Conservation (phyloP, 495 filamentous ascomycete species). For the Aspergillus affinis region DNA sequence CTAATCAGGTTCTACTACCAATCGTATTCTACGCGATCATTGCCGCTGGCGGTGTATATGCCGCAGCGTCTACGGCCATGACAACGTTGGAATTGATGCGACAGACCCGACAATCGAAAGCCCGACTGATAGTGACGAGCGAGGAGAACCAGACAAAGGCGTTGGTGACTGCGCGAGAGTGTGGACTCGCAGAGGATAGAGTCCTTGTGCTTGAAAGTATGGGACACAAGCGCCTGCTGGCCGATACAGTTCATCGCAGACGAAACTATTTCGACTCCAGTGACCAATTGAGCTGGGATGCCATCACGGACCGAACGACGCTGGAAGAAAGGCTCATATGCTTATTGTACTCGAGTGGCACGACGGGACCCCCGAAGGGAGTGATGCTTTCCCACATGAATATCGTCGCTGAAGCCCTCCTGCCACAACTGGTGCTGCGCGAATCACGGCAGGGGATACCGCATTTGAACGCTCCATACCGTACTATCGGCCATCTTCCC, state of each 20-base stretch:
- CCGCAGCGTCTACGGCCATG: slow-evolving; percentile 17
- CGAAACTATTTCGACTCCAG: slow-evolving; percentile 10
- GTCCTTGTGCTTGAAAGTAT: slow-evolving; percentile 18
- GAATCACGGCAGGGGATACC: slow-evolving; percentile 50
- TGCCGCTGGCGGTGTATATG: slow-evolving; percentile 17
- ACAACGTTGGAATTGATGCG: slow-evolving; percentile 9
- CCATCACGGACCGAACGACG: slow-evolving; percentile 7
- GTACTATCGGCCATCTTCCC: slow-evolving; percentile 78
- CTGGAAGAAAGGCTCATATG: slow-evolving; percentile 14
- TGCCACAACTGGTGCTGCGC: slow-evolving; percentile 52
- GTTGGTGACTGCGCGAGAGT: slow-evolving; percentile 8
- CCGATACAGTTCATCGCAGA: slow-evolving; percentile 3
- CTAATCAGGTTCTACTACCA: slow-evolving; percentile 17
- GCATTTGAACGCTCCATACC: slow-evolving; percentile 52
- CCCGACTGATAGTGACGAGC: slow-evolving; percentile 15
- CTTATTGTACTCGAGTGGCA: slow-evolving; percentile 47
- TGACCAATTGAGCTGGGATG: slow-evolving; percentile 13
- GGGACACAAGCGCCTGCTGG: slow-evolving; percentile 10
- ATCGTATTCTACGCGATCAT: slow-evolving; percentile 15
- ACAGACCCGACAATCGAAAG: slow-evolving; percentile 13
- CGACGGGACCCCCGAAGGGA: slow-evolving; percentile 80
- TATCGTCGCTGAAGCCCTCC: slow-evolving; percentile 62
- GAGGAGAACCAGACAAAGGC: slow-evolving; percentile 12
- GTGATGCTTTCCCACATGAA: slow-evolving; percentile 76
- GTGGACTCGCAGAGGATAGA: slow-evolving; percentile 6